phyloP scores from a whole-genome alignment of 805 yeast genomes.

The Cyberlindnera japonica region DNA sequence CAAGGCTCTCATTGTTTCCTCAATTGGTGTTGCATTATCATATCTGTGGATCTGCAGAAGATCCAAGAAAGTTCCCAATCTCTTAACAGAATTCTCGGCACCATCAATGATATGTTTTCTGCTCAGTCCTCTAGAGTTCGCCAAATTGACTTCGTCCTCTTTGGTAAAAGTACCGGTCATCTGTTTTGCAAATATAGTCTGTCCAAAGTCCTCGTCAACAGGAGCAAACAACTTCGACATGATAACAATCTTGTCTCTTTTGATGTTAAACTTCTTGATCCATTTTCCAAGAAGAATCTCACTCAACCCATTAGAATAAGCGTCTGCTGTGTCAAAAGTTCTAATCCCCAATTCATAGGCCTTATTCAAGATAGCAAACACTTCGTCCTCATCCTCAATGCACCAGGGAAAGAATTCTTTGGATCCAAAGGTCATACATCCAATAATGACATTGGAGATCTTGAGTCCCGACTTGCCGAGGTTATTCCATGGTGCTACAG shows the following conservation, averaged over 20 bases:
- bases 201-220: conserved; percentile 9
- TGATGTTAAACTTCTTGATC: conserved; percentile 45
- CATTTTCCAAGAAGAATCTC: conserved; percentile 51
- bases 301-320: conserved; percentile 43
- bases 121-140: conserved; percentile 37
- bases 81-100: conserved; percentile 34
- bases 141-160: conserved; percentile 4
- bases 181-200: background rate
- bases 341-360: conserved; percentile 44
- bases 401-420: conserved; percentile 37
- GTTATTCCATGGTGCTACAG: conserved; percentile 20
- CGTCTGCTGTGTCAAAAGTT: conserved; percentile 50
- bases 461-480: conserved; percentile 46
- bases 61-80: conserved; percentile 45
- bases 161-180: background rate
- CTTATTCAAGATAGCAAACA: conserved; percentile 39
- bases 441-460: conserved; percentile 46
- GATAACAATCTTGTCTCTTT: conserved; percentile 50
- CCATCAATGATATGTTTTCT: conserved; percentile 47
- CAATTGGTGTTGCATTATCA: conserved; percentile 41
- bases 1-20: conserved; percentile 53
- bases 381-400: conserved; percentile 43
- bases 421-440: conserved; percentile 45
- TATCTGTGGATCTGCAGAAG: conserved; percentile 51
- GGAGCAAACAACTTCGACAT: conserved; percentile 37